phyloP scores from a whole-genome alignment of 2,329 filamentous ascomycete genomes.

The Penicillium capsulatum region DNA sequence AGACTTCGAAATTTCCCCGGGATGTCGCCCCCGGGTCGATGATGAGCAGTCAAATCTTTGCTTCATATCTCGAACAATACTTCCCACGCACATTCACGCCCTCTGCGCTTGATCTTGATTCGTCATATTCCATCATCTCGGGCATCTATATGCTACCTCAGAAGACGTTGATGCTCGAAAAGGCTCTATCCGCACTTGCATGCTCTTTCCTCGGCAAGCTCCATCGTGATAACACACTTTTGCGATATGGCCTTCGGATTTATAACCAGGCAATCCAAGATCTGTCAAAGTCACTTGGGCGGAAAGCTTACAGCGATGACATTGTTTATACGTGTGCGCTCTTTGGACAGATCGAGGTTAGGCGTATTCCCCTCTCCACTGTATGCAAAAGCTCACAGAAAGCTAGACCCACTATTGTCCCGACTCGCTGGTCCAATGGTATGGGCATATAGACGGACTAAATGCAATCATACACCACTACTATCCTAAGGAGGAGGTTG shows the following conservation, averaged over 20 bases:
- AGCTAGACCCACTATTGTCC: conserved; percentile 3
- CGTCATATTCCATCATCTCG: too few species aligned
- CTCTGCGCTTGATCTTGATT: too few species aligned
- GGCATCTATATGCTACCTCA: too few species aligned
- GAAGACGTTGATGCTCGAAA: conserved; percentile 7
- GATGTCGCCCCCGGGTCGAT: too few species aligned
- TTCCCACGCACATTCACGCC: too few species aligned
- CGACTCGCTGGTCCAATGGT: neutral
- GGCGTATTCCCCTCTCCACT: neutral
- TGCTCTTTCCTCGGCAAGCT: conserved; percentile 3
- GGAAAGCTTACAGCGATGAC: conserved; percentile 4
- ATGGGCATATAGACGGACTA: neutral
- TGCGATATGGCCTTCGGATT: conserved; percentile 2
- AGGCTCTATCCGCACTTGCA: conserved; percentile 4
- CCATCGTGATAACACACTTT: neutral
- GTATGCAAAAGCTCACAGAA: neutral
- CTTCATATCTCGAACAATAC: too few species aligned
- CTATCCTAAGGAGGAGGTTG: neutral
- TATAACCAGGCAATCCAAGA: conserved; percentile 1
- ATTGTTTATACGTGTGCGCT: conserved; percentile 5
- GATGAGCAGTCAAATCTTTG: too few species aligned
- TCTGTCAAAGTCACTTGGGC: neutral
- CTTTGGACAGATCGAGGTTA: conserved; percentile 5
- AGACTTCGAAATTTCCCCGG: too few species aligned
- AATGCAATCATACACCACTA: neutral